Base-by-base conservation (phyloP, 2,329 filamentous ascomycete genomes). In the Claviceps cyperi region DNA sequence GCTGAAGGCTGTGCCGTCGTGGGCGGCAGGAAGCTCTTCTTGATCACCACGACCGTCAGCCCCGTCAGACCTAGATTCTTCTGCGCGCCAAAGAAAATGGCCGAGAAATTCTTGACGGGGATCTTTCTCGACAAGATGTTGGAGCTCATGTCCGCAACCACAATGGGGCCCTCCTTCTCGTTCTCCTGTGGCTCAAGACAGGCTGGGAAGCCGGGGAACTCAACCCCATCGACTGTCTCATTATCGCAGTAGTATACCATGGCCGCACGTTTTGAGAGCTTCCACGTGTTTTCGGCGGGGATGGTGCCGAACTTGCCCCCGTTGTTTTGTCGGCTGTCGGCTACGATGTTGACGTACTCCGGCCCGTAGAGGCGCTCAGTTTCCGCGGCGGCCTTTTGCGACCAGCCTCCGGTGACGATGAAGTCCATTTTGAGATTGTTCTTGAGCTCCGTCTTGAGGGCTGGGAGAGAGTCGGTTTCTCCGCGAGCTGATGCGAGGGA, bases 201-300 rank as follows among this genome's bases (percentile, higher is more conserved):
- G 55, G 81, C 69, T 22, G 91, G 91, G 61, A 80, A 78, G n/a
- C 59, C 67, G 5, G 84, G 87, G 58, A 94, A 95, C 63, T 97
- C 91, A 17, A 97, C 88, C 36, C 90, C 90, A 60, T 95, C 88
- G 5, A 94, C 87, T 0, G 88, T 95, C 72, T 97, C 90, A 59
- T 97, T 97, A 65, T 90, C 85, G 65, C 91, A 95, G 65, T 81
- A 90, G 68, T 96, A 97, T 2, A 91, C 83, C 59, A 94, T 74
- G 0, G 88, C 78, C 9, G 83, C 71, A 38, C 78, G 72, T 56
- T 79, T 72, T 40, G 80, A 84, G 7, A 92, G 74, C 36, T 75
- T 84, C 87, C 88, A 96, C 19, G 76, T 77, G 55, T 77, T 78
- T 66, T 90, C 82, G 9, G 81, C 75, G 0, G 91, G 84, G 48